Conservation (phyloP, 352 stramenopile genomes). For the Phytophthora citrophthora region DNA sequence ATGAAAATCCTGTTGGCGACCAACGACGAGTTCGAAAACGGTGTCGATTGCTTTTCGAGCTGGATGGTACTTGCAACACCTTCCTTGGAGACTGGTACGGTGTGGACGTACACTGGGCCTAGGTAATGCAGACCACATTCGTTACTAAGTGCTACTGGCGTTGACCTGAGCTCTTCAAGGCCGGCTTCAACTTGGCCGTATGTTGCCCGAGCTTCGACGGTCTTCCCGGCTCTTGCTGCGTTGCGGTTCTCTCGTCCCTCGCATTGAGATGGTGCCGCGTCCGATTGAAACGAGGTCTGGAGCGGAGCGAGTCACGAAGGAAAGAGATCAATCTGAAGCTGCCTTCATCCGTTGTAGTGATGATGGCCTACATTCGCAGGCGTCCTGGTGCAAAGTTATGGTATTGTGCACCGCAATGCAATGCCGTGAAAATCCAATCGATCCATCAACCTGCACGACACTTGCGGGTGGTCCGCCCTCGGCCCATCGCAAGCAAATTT, state of each 20-base stretch:
- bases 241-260: slow-evolving; percentile 3
- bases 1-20: slow-evolving; percentile 21
- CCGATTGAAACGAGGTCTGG: slow-evolving; percentile 10
- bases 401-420: not conserved
- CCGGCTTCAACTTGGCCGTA: slow-evolving; percentile 3
- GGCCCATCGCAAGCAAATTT: slow-evolving; percentile 15
- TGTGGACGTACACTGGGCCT: too few relatives aligned
- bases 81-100: too few relatives aligned
- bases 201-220: not conserved
- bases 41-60: slow-evolving; percentile 1
- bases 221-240: slow-evolving; percentile 7
- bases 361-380: not conserved
- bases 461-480: slow-evolving; percentile 25
- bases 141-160: not conserved
- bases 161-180: not conserved
- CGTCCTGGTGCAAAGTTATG: not conserved
- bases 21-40: slow-evolving; percentile 4
- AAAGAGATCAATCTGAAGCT: slow-evolving; percentile 1
- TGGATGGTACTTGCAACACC: slow-evolving; percentile 7
- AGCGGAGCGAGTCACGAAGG: slow-evolving; percentile 1
- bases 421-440: slow-evolving; percentile 1
- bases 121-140: too few relatives aligned
- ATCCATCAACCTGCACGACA: slow-evolving; percentile 1
- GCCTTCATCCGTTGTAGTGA: not conserved
- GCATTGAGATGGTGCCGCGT: slow-evolving; percentile 23